A percentile compares a stretch with the other conserved stretches of the same genome.
phyloP scores from a whole-genome alignment of 805 yeast species.

The Wickerhamomyces pijperi region DNA sequence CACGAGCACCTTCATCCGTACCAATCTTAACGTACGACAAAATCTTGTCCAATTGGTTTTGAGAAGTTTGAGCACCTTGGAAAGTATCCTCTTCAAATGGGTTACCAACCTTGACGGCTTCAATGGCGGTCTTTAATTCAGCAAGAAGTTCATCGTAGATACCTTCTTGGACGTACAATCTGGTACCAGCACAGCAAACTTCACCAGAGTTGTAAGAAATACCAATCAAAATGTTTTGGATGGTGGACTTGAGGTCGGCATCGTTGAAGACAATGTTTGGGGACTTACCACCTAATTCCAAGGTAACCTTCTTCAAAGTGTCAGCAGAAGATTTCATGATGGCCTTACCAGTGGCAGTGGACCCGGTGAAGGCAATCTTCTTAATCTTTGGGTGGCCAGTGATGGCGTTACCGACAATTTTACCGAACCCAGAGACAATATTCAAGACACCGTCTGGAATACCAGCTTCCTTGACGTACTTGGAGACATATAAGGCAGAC shows the following conservation, averaged over 20 bases:
- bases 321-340: conserved; percentile 66
- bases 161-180: conserved; percentile 70
- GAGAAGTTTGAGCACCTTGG: conserved; percentile 72
- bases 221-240: conserved; percentile 60
- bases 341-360: conserved; percentile 74
- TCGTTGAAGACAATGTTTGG: conserved; percentile 77
- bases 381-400: conserved; percentile 70
- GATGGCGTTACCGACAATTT: conserved; percentile 72
- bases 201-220: conserved; percentile 86
- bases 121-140: conserved; percentile 40
- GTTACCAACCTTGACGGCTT: conserved; percentile 56
- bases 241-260: conserved; percentile 56
- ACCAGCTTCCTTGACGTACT: conserved; percentile 68
- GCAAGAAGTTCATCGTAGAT: conserved; percentile 57
- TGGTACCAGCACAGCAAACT: conserved; percentile 88
- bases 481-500: conserved; percentile 68
- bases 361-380: conserved; percentile 92
- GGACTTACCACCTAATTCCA: conserved; percentile 86
- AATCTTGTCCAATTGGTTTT: conserved; percentile 54
- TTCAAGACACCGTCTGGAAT: conserved; percentile 88
- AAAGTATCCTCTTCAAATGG: conserved; percentile 62
- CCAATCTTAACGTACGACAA: conserved; percentile 55
- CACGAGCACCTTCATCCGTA: conserved; percentile 54
- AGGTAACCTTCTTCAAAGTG: conserved; percentile 66
- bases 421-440: conserved; percentile 80